A percentile compares a stretch with the other conserved stretches of the same genome.
Evolutionary conservation across 306 rosid genomes (phyloP).

Genomic region (Delonix regia): DNA sequence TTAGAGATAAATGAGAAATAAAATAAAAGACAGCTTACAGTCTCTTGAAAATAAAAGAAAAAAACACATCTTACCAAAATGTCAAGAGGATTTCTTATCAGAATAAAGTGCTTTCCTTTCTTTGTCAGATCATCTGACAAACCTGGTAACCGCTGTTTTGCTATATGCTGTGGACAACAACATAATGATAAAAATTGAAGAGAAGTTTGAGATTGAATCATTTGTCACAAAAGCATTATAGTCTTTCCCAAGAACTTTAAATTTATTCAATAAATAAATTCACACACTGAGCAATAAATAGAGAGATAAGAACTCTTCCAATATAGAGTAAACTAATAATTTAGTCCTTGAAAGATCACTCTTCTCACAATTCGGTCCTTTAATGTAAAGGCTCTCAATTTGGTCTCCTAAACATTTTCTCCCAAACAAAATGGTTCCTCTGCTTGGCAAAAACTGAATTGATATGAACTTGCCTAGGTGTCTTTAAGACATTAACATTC

Average conservation of each 20-base stretch:
- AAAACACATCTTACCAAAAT: conserved; percentile 57
- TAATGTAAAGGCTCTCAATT: too few species aligned
- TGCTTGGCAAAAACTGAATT: too few species aligned
- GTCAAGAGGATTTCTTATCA: conserved; percentile 81
- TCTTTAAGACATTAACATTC: too few species aligned
- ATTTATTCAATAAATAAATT: not conserved
- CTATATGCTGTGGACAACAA: conserved; percentile 61
- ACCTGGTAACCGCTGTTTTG: conserved; percentile 68
- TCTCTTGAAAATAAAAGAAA: not conserved
- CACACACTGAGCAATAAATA: not conserved
- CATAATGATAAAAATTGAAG: conserved; percentile 9
- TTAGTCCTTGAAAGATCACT: not conserved
- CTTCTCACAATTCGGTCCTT: too few species aligned
- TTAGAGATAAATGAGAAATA: conserved; percentile 14
- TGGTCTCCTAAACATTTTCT: too few species aligned
- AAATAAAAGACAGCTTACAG: conserved; percentile 38
- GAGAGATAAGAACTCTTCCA: not conserved
- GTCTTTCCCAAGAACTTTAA: conserved; percentile 2
- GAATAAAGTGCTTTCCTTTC: conserved; percentile 81
- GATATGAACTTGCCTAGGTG: too few species aligned
- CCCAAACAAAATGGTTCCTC: too few species aligned
- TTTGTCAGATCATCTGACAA: conserved; percentile 64
- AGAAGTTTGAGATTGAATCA: conserved; percentile 8
- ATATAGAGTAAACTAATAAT: not conserved
- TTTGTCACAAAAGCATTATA: conserved; percentile 16